These are phyloP conservation scores for Ascocoryne sarcoides DNA, from an alignment of 2,329 filamentous ascomycete species.

Conservation along the genomic window DNA sequence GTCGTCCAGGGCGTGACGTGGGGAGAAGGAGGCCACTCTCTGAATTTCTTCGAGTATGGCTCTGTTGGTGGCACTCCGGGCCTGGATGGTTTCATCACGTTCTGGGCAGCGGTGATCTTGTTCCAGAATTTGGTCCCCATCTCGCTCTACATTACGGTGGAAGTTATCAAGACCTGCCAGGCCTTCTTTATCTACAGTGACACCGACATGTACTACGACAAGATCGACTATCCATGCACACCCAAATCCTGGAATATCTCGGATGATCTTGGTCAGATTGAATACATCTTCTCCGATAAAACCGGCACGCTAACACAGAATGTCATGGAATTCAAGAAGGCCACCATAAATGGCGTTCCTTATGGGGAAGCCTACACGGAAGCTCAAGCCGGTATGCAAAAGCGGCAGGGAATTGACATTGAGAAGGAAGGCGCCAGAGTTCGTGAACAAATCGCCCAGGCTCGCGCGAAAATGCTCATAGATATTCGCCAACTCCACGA, in stretches of 20 bases:
- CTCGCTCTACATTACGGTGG: slow-evolving; percentile 92
- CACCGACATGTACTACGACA: slow-evolving; percentile 92
- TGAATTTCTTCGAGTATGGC: slow-evolving; percentile 76
- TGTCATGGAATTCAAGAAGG: slow-evolving; percentile 99
- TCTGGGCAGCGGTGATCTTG: slow-evolving; percentile 88
- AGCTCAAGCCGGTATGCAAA: slow-evolving; percentile 92
- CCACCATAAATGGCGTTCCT: slow-evolving; percentile 87
- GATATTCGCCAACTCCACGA: slow-evolving; percentile 69
- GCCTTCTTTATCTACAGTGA: slow-evolving; percentile 98
- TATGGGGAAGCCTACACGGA: slow-evolving; percentile 98
- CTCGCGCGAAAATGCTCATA: slow-evolving; percentile 63
- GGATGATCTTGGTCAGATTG: slow-evolving; percentile 93
- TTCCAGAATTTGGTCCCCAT: slow-evolving; percentile 99
- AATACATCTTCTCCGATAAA: slow-evolving; percentile 98
- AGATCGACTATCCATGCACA: slow-evolving; percentile 86
- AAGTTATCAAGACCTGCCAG: slow-evolving; percentile 88
- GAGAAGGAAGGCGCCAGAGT: slow-evolving; percentile 69
- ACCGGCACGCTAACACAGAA: slow-evolving; percentile 86
- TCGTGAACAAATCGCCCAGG: slow-evolving; percentile 67
- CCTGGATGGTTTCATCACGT: slow-evolving; percentile 88
- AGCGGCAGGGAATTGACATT: slow-evolving; percentile 77
- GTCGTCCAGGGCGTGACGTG: slow-evolving; percentile 80
- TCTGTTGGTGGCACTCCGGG: slow-evolving; percentile 67
- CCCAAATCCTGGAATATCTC: slow-evolving; percentile 99
- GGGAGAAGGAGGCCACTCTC: slow-evolving; percentile 64